Evolutionary conservation across 164 flowering plant genomes (phyloP).

Genomic region (Vitis rupestris): DNA sequence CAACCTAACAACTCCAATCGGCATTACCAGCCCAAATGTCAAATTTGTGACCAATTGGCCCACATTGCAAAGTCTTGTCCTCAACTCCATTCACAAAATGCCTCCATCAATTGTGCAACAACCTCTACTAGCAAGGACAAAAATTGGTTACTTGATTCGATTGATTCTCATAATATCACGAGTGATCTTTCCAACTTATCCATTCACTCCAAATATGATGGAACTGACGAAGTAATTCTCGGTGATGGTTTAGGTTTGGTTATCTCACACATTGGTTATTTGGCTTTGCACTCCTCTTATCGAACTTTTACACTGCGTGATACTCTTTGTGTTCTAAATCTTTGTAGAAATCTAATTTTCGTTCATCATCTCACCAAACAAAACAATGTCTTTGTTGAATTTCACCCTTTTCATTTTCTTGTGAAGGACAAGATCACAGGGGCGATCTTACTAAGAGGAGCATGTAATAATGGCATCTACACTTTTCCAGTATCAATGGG

Average conservation of each 20-base stretch:
- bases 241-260: constrained; percentile 4
- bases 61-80: neutral
- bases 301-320: neutral
- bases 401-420: constrained; percentile 4
- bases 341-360: neutral
- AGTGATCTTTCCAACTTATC: neutral
- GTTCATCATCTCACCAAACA: neutral
- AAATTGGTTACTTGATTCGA: constrained; percentile 5
- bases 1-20: neutral
- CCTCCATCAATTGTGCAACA: neutral
- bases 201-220: constrained; percentile 2
- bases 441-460: neutral
- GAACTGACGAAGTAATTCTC: neutral
- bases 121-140: neutral
- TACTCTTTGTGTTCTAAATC: neutral
- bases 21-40: neutral
- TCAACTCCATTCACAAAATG: neutral
- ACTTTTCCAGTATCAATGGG: neutral
- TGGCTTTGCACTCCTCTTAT: neutral
- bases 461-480: constrained; percentile 13
- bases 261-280: constrained; percentile 5
- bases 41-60: neutral
- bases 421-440: neutral
- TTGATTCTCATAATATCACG: neutral
- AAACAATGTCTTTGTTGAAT: constrained; percentile 5